Percentiles rank a stretch among this genome's conserved stretches.
Evolutionary conservation across 2,329 filamentous ascomycete species (phyloP).

Genomic region (Fusarium subtropicale): DNA sequence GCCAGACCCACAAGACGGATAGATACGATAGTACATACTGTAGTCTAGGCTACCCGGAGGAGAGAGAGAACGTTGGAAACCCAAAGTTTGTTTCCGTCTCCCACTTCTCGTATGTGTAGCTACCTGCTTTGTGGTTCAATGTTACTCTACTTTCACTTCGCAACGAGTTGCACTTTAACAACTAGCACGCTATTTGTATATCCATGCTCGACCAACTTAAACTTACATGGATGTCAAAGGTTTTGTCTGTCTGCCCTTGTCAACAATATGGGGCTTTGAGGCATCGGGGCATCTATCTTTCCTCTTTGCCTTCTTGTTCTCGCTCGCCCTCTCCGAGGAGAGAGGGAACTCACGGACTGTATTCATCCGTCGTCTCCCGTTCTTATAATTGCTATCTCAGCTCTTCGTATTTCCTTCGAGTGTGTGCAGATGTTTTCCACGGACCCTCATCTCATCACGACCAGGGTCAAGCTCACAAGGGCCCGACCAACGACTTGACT

Average conservation of each 20-base stretch:
- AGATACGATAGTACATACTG: background rate
- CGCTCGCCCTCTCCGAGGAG: constrained; percentile 13
- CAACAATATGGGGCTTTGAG: constrained; percentile 36
- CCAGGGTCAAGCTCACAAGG: constrained; percentile 6
- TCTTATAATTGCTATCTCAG: constrained; percentile 22
- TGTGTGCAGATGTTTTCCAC: constrained; percentile 4
- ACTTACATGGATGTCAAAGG: constrained; percentile 37
- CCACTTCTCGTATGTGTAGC: background rate
- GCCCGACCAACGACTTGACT: background rate
- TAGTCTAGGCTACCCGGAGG: background rate
- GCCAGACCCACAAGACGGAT: constrained; percentile 27
- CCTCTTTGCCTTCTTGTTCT: constrained; percentile 25
- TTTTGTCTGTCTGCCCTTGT: constrained; percentile 35
- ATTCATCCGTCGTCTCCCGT: constrained; percentile 12
- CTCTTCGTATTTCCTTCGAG: constrained; percentile 1
- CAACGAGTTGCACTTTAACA: constrained; percentile 1
- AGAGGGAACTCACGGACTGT: constrained; percentile 1
- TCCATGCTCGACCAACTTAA: constrained; percentile 31
- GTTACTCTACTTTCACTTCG: constrained; percentile 26
- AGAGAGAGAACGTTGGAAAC: constrained; percentile 9
- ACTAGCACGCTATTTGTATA: constrained; percentile 24
- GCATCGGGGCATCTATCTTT: constrained; percentile 21
- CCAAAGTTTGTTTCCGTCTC: constrained; percentile 20
- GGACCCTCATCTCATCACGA: background rate
- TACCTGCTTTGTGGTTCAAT: constrained; percentile 4